Evolutionary conservation across 352 stramenopile species (phyloP), one percentile per base, ranked within the genome.

Genomic region (Globisporangium emineosum): DNA sequence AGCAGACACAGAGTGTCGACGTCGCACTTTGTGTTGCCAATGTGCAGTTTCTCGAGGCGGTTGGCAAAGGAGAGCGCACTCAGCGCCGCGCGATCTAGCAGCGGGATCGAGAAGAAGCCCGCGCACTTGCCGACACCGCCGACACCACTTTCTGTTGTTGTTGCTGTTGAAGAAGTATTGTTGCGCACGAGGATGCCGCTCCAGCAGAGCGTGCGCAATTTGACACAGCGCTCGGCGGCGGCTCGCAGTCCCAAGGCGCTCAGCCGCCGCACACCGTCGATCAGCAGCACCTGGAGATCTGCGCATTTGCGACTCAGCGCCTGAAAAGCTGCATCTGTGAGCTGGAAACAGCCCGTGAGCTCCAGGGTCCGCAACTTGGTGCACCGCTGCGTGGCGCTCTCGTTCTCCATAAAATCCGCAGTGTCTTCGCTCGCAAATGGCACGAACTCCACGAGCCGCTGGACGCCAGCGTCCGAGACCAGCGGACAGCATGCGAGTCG

Each of bases 41-140:
- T 60, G 57, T 80, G 76, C 3, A 94, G 70, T 2, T 70, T 79
- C 32, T 67, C 69, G 15, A 92, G 70, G 2, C 56, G 60, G 8
- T 6, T 42, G 8, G 70, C 62, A 55, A 52, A 62, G 4, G 61
- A 55, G 9, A 91, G 55, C 5, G 64, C 67, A 1, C 67, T 62
- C 9, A 82, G 64, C 1, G 71, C 75, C 3, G 56, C 42, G 0
- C 71, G 64, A 56, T 74, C 71, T 9, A 92, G 49, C 10, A 72
- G 67, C 17, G 86, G 83, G 27, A 84, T 80, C 10, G 81, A 90
- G 72, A 92, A 92, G 67, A 94, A 91, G 30, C 66, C 75, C 23
- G 45, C 27, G 32, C 25, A 51, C 17, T 40, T 23, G 13, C 49
- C 55, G 15, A 27, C 27, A 17, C 32, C 15, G 25, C 51, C 10